Evolutionary conservation across 345 rosid species (phyloP).

Genomic region (Eucalyptus globulus): DNA sequence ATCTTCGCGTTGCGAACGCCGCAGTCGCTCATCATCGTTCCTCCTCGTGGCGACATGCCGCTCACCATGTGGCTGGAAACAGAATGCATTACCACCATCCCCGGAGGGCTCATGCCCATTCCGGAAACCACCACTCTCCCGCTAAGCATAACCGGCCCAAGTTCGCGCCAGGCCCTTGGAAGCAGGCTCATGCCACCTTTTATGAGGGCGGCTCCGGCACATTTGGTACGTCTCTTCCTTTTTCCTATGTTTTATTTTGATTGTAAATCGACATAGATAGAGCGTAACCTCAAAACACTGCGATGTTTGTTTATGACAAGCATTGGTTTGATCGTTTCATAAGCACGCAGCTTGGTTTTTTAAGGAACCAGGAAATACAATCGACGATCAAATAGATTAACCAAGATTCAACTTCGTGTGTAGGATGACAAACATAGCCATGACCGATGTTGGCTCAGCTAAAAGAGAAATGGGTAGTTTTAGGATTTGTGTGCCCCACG

Average conservation of each 20-base stretch:
- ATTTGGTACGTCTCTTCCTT: conserved; percentile 12
- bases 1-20: background rate
- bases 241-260: background rate
- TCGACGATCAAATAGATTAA: background rate
- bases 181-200: conserved; percentile 35
- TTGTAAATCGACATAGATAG: background rate
- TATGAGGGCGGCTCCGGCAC: conserved; percentile 30
- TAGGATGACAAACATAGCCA: background rate
- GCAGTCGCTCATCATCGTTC: background rate
- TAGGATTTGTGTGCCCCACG: background rate
- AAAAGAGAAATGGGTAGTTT: background rate
- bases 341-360: background rate
- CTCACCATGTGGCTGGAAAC: background rate
- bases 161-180: conserved; percentile 33
- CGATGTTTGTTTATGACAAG: background rate
- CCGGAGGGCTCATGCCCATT: background rate
- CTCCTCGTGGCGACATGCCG: background rate
- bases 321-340: background rate
- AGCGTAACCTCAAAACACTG: background rate
- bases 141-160: background rate
- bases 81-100: background rate
- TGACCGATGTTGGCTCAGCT: background rate
- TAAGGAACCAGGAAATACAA: background rate
- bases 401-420: background rate
- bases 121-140: background rate